Base-by-base conservation (phyloP, 495 filamentous ascomycete species). In the Trichoderma reesei region DNA sequence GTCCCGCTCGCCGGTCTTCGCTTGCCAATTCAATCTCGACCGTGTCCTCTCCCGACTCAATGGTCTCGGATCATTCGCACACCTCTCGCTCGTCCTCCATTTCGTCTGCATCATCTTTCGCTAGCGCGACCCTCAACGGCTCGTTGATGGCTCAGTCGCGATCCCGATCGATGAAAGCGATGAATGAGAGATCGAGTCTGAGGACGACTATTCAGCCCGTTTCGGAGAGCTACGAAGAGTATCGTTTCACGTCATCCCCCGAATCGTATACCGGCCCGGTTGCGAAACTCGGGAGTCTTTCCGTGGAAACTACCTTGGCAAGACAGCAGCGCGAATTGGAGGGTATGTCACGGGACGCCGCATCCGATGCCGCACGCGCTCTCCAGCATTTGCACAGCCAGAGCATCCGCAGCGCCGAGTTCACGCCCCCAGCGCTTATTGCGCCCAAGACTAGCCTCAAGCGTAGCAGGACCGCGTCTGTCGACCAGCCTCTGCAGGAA, bases 41-140 rank as follows among this genome's bases (percentile, higher is more conserved):
- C 37, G 81, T 85, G 46, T 95, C 91, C 61, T 95, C 91, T 41
- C 91, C 91, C 51, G 91, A 96, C 68, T 95, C 91, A 64, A 92
- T 94, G 90, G 78, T 95, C 33, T 94, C 90, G 59, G 91, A 95
- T 74, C 85, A 80, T 59, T 92, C 89, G 44, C 85, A 83, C 66
- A 82, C 86, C 64, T 90, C 88, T 67, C 82, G 87, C 64, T 89
- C 86, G 42, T 90, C 87, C 67, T 89, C 88, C 1, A 85, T 88
- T 73, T 89, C 87, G 18, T 89, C 86, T 67, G 86, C 79, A 71
- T 86, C 88, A 54, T 89, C 86, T 61, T 78, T 81, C 66, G 79
- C 80, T 67, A 81, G 79, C 80, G 88, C 86, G 82, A 83, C 86
- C 68, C 74, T 82, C 76, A 65, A 82, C 84, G 82, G 82, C 83